phyloP scores from a whole-genome alignment of 257 asterid species.

The Gentiana straminea region DNA sequence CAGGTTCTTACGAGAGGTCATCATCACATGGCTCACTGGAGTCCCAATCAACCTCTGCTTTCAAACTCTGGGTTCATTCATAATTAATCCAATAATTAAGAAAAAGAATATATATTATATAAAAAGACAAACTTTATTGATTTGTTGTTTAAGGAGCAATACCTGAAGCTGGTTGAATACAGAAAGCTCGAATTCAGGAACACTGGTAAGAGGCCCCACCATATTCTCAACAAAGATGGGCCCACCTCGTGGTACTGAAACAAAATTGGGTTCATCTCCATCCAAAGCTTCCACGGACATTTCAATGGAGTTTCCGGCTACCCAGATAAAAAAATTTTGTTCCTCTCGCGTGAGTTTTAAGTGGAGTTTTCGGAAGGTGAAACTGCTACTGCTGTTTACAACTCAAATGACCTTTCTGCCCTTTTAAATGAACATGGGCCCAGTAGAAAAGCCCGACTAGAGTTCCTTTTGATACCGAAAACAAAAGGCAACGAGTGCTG shows the following conservation, averaged over 20 bases:
- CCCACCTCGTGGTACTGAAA: conserved; percentile 76
- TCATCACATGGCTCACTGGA: conserved; percentile 28
- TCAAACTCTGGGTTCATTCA: conserved; percentile 38
- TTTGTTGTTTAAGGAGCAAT: not conserved
- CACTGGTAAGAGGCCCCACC: conserved; percentile 52
- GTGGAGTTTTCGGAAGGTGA: too few species aligned
- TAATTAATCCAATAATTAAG: not conserved
- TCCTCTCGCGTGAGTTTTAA: too few species aligned
- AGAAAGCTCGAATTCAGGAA: conserved; percentile 45
- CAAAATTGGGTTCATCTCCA: conserved; percentile 35
- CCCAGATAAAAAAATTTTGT: too few species aligned
- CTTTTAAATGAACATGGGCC: too few species aligned
- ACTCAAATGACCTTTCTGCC: too few species aligned
- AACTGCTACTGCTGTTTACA: too few species aligned
- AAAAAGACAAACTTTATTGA: not conserved
- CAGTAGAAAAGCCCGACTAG: too few species aligned
- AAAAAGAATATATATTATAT: not conserved
- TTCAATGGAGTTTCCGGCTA: too few species aligned
- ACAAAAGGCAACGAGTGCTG: too few species aligned
- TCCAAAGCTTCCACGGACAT: conserved; percentile 6
- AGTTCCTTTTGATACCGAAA: too few species aligned
- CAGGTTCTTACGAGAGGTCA: conserved; percentile 49
- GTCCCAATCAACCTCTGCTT: conserved; percentile 39
- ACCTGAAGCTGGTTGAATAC: conserved; percentile 60
- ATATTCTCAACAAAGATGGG: conserved; percentile 52